A percentile compares a stretch with the other conserved stretches of the same genome.
phyloP scores from a whole-genome alignment of 441 rosid genomes.

The Kokia cookei region DNA sequence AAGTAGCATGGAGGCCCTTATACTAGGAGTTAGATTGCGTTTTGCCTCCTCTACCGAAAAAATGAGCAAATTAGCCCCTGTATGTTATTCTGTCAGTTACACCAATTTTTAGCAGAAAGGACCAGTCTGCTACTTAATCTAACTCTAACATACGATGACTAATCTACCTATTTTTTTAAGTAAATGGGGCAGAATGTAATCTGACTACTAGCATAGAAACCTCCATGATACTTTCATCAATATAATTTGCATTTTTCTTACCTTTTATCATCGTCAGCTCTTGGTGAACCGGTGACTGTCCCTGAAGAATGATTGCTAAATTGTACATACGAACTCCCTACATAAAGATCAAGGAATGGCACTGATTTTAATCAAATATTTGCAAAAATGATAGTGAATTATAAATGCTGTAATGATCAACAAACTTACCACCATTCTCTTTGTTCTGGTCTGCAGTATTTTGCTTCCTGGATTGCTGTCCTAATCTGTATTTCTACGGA shows the following conservation, averaged over 20 bases:
- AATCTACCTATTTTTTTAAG: too few species aligned
- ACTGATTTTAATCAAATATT: not conserved
- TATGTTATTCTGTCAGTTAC: too few species aligned
- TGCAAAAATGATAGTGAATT: not conserved
- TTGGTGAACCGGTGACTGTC: constrained; percentile 26
- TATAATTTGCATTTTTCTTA: constrained; percentile 4
- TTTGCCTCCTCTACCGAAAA: too few species aligned
- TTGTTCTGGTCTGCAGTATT: constrained; percentile 27
- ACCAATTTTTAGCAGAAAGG: too few species aligned
- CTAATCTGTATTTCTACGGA: constrained; percentile 77
- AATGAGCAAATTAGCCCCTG: too few species aligned
- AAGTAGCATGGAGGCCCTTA: too few species aligned
- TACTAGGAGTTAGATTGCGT: too few species aligned
- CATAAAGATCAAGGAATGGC: not conserved
- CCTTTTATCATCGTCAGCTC: constrained; percentile 36
- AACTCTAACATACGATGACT: too few species aligned
- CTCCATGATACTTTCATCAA: too few species aligned
- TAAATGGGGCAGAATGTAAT: too few species aligned
- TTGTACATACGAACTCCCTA: constrained; percentile 51
- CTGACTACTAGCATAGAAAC: too few species aligned
- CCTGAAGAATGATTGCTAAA: constrained; percentile 36
- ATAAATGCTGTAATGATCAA: not conserved
- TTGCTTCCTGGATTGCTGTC: constrained; percentile 57
- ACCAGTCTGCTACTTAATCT: too few species aligned
- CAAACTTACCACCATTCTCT: constrained; percentile 39